Evolutionary conservation across 1,284 basidiomycete genomes (phyloP), one percentile per base, ranked within the genome.

Genomic region (Sphaerobolus stellatus): DNA sequence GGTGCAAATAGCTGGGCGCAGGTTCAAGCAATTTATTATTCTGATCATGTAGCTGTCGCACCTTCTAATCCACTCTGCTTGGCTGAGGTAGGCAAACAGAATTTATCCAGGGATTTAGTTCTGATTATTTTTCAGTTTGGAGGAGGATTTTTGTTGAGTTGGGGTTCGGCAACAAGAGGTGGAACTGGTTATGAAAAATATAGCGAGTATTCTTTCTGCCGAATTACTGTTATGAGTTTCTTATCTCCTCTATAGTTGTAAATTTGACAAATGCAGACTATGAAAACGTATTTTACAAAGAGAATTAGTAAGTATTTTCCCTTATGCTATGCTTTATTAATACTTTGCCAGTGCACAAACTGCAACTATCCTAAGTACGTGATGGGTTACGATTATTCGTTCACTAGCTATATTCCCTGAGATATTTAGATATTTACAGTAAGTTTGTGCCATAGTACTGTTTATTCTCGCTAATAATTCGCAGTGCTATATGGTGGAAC

Each of bases 111-210:
- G 45, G 14, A n/a, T 46, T 25, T 16, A 49, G 11, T 24, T 56
- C 33, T 54, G 9, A n/a, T 24, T 7, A n/a, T 36, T 44, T 5
- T 56, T n/a, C 24, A 79, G 76, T 78, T 80, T 52, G 77, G 76
- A 20, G 78, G 77, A 31, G 78, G 77, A 3, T 78, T 70, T 48
- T 63, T 80, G 27, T 65, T 78, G 7, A 66, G 72, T 13, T 80
- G 78, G 78, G 76, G 73, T 3, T 61, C 64, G 16, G 68, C 61
- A 7, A 51, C 64, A 8, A 67, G 69, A 28, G 75, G 75, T 24
- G 76, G 77, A 8, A 78, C 77, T 25, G 78, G 78, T 13, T 80
- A 78, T 59, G 78, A 80, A 58, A 75, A 75, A 61, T 78, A 70
- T 58, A 72, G 76, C 76, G 51, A 58, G 75, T 62, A 2, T 27